Conservation (phyloP, 139 green algal species). For the Volvox africanus region DNA sequence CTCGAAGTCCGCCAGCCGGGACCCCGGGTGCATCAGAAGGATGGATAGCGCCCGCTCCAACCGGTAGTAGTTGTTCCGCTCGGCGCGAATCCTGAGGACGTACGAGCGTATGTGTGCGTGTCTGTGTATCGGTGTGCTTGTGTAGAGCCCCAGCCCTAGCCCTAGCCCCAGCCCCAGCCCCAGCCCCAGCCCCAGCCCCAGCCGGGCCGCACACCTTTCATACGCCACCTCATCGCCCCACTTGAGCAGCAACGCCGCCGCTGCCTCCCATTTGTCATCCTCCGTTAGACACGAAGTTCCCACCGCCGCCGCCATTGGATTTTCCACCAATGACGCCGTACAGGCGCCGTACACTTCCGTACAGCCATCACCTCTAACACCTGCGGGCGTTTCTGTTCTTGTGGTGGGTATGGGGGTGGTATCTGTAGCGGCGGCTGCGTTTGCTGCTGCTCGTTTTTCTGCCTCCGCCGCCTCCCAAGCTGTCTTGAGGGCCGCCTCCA, state of each 20-base stretch:
- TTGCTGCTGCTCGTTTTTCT: background rate
- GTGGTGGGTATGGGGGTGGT: no score
- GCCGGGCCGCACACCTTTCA: constrained; percentile 34
- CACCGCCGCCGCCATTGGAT: background rate
- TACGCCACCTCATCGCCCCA: constrained; percentile 76
- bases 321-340: no score
- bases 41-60: constrained; percentile 86
- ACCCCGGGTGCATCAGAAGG: constrained; percentile 70
- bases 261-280: constrained; percentile 78
- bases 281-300: background rate
- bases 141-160: background rate
- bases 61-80: constrained; percentile 94
- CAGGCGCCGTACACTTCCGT: background rate
- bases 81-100: constrained; percentile 65
- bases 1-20: constrained; percentile 53
- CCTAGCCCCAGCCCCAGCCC: background rate
- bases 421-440: constrained; percentile 11
- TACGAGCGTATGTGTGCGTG: background rate
- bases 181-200: background rate
- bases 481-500: constrained; percentile 46
- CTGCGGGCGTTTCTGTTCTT: no score
- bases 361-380: background rate
- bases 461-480: constrained; percentile 17
- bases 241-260: constrained; percentile 59
- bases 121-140: background rate